Base-by-base conservation (phyloP, 2,329 filamentous ascomycete species). In the Botrytis porri region DNA sequence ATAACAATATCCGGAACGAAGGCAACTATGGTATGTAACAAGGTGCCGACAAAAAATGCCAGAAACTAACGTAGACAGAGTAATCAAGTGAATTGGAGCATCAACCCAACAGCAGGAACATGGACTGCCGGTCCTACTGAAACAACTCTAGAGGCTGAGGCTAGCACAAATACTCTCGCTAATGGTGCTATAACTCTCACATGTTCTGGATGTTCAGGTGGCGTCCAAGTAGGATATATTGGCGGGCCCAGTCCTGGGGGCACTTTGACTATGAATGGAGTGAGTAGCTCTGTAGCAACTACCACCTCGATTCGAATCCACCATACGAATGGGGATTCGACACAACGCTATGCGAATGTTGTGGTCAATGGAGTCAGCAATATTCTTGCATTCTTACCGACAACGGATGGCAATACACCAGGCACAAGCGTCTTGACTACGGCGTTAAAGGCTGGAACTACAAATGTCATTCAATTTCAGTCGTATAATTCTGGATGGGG, bases 1-100 rank as follows among this genome's bases (percentile, higher is more conserved):
- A 80, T 92, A 0, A 82, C 78, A 6, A 83, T 90, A 74, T 82
- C 82, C 1, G 88, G 87, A 0, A 87, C 83, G 0, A 85, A 82
- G 0, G 86, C 88, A 3, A 84, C 77, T 16, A 83, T 88, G 77
- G 81, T 79, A 79, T 43, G 62, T 45, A 16, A 51, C 41, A 32
- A 57, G n/a, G 3, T 37, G 32, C 60, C 25, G 39, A 62, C 45
- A 45, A 43, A n/a, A n/a, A n/a, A 61, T 35, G 20, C 8, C 25
- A 66, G 39, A 64, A 54, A 16, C 32, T 73, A 64, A 73, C 32
- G 22, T 41, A 41, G 59, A 64, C 54, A 78, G 81, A 81, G 83
- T 70, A 86, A 89, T 79, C 80, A 83, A 39, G 86, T 87, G 16
- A 87, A 86, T 73, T 90, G 88, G 88, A 80, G 86, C 0, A 82